Conservation (phyloP, 768 basidiomycete genomes). For the Lactifluus subvellereus region DNA sequence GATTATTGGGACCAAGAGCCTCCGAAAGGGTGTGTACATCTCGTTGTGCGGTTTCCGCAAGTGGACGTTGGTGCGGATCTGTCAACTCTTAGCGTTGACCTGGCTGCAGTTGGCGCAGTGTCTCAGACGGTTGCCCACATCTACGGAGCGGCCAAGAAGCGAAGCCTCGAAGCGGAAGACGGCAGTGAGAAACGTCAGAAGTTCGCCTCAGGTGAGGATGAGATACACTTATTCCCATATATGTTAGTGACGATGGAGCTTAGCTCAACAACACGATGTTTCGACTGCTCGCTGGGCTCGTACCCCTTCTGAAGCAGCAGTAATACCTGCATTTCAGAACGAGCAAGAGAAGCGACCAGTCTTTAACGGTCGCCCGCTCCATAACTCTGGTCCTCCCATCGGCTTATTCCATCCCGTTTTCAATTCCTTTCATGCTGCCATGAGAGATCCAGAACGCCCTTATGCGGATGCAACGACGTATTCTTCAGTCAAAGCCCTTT, state of each 20-base stretch:
- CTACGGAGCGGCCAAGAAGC: too few relatives aligned
- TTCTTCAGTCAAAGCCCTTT: not conserved
- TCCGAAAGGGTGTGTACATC: too few relatives aligned
- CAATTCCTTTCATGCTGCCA: not conserved
- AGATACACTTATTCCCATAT: not conserved
- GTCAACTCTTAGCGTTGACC: too few relatives aligned
- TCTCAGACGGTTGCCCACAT: too few relatives aligned
- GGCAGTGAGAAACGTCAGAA: too few relatives aligned
- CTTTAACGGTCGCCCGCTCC: not conserved
- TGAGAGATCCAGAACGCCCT: not conserved
- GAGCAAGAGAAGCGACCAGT: not conserved
- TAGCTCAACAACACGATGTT: not conserved
- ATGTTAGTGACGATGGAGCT: not conserved
- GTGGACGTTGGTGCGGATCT: too few relatives aligned
- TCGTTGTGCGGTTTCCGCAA: too few relatives aligned
- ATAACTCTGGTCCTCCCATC: not conserved
- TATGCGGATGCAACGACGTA: not conserved
- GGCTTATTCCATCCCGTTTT: not conserved
- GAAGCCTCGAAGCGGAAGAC: too few relatives aligned
- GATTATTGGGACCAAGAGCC: too few relatives aligned
- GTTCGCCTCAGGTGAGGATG: not conserved
- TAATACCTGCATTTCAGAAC: not conserved
- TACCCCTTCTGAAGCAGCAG: not conserved
- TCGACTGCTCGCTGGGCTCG: not conserved
- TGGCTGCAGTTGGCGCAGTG: too few relatives aligned